Conservation (phyloP, 495 filamentous ascomycete genomes). For the Hypoxylon intermedium region DNA sequence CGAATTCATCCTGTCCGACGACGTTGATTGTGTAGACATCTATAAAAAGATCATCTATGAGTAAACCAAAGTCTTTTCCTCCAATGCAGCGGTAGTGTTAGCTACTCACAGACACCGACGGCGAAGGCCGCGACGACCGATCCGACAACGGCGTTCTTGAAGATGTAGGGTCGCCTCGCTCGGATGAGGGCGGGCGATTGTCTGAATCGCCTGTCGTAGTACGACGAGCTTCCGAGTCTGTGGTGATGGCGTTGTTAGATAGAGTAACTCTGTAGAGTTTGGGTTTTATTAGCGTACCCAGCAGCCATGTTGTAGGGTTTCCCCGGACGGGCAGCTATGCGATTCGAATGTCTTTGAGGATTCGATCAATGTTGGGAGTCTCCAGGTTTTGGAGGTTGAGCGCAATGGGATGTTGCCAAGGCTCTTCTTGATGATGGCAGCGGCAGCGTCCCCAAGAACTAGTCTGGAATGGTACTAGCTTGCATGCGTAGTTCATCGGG, state of each 20-base stretch:
- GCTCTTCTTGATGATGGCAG: neutral
- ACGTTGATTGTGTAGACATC: slow-evolving; percentile 87
- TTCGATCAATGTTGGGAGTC: neutral
- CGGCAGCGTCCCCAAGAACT: neutral
- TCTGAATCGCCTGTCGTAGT: slow-evolving; percentile 85
- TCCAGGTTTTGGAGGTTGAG: neutral
- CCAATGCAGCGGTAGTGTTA: neutral
- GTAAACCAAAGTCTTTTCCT: neutral
- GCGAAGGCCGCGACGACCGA: slow-evolving; percentile 71
- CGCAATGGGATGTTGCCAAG: neutral
- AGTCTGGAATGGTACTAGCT: neutral
- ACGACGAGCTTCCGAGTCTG: slow-evolving; percentile 63
- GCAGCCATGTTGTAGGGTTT: slow-evolving; percentile 37
- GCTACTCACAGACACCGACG: slow-evolving; percentile 79
- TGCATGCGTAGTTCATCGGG: too few species aligned
- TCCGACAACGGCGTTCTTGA: slow-evolving; percentile 86
- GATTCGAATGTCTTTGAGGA: neutral
- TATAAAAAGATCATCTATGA: slow-evolving; percentile 46
- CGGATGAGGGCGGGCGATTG: slow-evolving; percentile 85
- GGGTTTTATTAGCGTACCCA: slow-evolving; percentile 24
- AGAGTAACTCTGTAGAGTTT: neutral
- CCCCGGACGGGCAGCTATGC: slow-evolving; percentile 22
- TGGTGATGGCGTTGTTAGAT: slow-evolving; percentile 6
- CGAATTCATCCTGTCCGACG: slow-evolving; percentile 96
- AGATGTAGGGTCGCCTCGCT: slow-evolving; percentile 86